Evolutionary conservation across 768 basidiomycete species (phyloP), one percentile per base, ranked within the genome.

Genomic region (Panaeolus papilionaceus): DNA sequence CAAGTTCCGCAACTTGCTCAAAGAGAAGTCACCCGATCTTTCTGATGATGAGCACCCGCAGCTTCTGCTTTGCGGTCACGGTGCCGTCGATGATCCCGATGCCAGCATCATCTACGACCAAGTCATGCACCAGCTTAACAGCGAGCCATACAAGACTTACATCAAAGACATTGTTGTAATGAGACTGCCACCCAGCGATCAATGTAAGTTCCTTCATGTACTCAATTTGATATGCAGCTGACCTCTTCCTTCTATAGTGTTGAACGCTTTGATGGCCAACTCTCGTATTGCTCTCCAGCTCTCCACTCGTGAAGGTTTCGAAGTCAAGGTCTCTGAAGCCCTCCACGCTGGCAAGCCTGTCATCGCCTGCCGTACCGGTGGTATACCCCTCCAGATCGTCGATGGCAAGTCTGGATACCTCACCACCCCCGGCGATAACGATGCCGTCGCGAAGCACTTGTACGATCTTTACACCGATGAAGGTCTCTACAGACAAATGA

Each of bases 251-350:
- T 12, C 49, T 42, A 33, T 63, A 90, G 92, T 97, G 63, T 84
- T 98, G 67, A 95, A 97, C 71, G 91, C 92, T 9, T 85, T 98
- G 72, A 87, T 98, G 87, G 89, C 92, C 64, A 96, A 96, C 71
- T 86, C 93, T 54, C 91, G 93, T 82, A 91, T 96, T 67, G 95
- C 93, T 4, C 86, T 95, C 62, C 96, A 98, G 78, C 88, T 98
- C 54, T 95, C 94, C 63, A 91, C 92, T 54, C 91, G 95, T 66
- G 96, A 98, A 81, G 96, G 96, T 37, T 98, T 98, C 80, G 96
- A 98, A 75, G 94, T 98, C 80, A 98, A 98, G 79, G 95, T 96
- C 62, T 95, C 94, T 61, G 94, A 97, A 80, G 94, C 93, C n/a
- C 84, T 98, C 64, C 93, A 96, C 78, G 89, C 94, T 38, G 92